Evolutionary conservation across 208 protist genomes (phyloP).

Genomic region (Tritrichomonas musculus): DNA sequence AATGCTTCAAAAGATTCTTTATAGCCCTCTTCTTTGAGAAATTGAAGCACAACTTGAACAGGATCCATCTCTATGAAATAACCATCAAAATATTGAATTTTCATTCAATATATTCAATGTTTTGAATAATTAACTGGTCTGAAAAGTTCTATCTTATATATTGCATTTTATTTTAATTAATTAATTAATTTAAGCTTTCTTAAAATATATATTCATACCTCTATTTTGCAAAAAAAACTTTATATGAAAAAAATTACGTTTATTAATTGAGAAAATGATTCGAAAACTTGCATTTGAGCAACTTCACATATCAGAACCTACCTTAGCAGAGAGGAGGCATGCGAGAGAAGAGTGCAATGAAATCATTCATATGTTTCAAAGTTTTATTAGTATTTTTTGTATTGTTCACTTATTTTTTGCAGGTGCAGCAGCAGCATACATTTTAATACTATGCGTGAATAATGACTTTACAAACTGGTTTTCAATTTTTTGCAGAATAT

Average conservation of each 20-base stretch:
- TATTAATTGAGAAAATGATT: background rate
- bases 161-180: too few species aligned
- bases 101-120: too few species aligned
- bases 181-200: too few species aligned
- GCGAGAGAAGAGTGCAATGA: background rate
- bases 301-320: background rate
- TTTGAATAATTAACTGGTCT: too few species aligned
- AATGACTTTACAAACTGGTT: background rate
- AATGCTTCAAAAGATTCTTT: background rate
- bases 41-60: conserved; percentile 23
- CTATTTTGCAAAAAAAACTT: too few species aligned
- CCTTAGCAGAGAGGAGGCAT: background rate
- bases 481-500: background rate
- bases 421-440: background rate
- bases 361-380: background rate
- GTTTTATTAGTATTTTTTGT: background rate
- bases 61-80: background rate
- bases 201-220: too few species aligned
- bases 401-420: background rate
- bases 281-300: background rate
- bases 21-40: conserved; percentile 19
- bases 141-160: too few species aligned
- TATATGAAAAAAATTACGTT: too few species aligned
- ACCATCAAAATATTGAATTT: too few species aligned
- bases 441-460: background rate